Evolutionary conservation across 2,329 filamentous ascomycete species (phyloP).

Genomic region (Colletotrichum sp.): DNA sequence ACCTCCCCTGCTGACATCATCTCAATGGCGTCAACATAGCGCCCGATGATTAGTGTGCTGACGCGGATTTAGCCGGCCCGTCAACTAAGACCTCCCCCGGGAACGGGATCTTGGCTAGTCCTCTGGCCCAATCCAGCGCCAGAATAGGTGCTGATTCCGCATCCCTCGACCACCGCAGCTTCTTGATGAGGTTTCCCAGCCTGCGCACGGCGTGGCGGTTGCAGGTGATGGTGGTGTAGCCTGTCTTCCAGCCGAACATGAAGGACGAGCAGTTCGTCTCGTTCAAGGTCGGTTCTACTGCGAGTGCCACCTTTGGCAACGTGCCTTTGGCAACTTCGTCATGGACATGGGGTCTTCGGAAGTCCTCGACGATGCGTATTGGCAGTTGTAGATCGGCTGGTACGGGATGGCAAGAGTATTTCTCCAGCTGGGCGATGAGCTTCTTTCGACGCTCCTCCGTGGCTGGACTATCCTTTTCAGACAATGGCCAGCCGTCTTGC

Average conservation of each 20-base stretch:
- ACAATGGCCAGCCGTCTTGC: not conserved
- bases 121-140: conserved; percentile 12
- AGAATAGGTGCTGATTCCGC: conserved; percentile 1
- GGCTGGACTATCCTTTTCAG: not conserved
- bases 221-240: conserved; percentile 39
- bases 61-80: not conserved
- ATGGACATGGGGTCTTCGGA: conserved; percentile 23
- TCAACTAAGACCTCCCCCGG: conserved; percentile 3
- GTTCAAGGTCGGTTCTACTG: conserved; percentile 35
- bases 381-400: conserved; percentile 38
- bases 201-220: conserved; percentile 26
- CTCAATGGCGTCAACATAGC: not conserved
- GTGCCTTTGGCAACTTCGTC: conserved; percentile 19
- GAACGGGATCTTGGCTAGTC: conserved; percentile 8
- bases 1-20: not conserved
- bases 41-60: not conserved
- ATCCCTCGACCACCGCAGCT: conserved; percentile 8
- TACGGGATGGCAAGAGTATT: conserved; percentile 35
- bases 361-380: conserved; percentile 28
- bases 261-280: conserved; percentile 42
- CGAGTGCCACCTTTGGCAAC: conserved; percentile 32
- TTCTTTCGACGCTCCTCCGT: not conserved
- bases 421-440: conserved; percentile 32
- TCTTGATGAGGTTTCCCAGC: not conserved
- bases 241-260: conserved; percentile 41